phyloP scores from a whole-genome alignment of 139 green algal species.

The Picochlorum sp. region DNA sequence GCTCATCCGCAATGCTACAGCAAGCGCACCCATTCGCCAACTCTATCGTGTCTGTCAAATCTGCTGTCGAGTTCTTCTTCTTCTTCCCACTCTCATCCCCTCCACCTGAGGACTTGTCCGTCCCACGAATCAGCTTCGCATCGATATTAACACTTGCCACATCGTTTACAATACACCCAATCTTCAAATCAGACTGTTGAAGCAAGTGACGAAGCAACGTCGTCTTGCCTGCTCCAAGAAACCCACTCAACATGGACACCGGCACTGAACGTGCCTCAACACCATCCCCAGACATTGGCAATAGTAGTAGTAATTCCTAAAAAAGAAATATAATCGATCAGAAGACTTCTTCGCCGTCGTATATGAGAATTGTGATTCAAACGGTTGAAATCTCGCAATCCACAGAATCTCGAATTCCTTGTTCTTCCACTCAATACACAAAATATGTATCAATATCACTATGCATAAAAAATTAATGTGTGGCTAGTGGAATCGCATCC shows the following conservation, averaged over 20 bases:
- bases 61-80: slow-evolving; percentile 27
- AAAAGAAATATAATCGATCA: too few species aligned
- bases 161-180: slow-evolving; percentile 93
- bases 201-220: slow-evolving; percentile 79
- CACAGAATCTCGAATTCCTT: too few species aligned
- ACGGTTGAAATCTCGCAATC: too few species aligned
- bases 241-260: slow-evolving; percentile 73
- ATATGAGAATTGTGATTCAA: too few species aligned
- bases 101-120: not conserved
- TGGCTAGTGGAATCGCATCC: too few species aligned
- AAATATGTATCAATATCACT: too few species aligned
- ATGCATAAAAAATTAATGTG: too few species aligned
- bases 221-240: slow-evolving; percentile 81
- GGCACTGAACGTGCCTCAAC: slow-evolving; percentile 23
- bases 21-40: slow-evolving; percentile 89
- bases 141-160: slow-evolving; percentile 89
- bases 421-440: too few species aligned
- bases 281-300: not conserved
- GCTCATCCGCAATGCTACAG: slow-evolving; percentile 80
- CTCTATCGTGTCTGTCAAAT: slow-evolving; percentile 89
- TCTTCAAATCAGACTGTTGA: slow-evolving; percentile 70
- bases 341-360: too few species aligned
- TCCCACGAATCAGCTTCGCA: slow-evolving; percentile 73
- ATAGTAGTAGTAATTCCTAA: too few species aligned
- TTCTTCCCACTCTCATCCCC: too few species aligned